These are phyloP conservation scores for Syncephalastrum monosporum DNA, from an alignment of 371 early-diverging fungal species.

Conservation along the genomic window DNA sequence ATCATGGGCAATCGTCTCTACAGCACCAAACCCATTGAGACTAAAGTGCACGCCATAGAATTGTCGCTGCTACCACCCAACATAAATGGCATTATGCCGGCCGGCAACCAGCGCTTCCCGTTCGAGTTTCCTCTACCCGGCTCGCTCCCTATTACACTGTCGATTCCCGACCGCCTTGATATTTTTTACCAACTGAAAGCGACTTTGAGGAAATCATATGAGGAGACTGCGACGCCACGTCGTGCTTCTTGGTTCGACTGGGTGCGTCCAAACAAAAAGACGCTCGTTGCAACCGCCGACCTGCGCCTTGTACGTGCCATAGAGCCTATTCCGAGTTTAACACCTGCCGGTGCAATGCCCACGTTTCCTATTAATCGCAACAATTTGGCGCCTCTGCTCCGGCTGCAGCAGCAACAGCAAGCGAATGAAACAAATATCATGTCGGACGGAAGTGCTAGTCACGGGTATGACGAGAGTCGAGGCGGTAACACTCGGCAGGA, in stretches of 20 bases:
- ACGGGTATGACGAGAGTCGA: too few species aligned
- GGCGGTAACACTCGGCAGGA: too few species aligned
- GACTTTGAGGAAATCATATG: constrained; percentile 8
- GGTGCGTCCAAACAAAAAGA: constrained; percentile 8
- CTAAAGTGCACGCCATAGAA: constrained; percentile 34
- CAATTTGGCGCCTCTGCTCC: neutral
- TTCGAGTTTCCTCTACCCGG: constrained; percentile 46
- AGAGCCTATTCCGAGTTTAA: constrained; percentile 15
- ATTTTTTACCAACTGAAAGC: constrained; percentile 35
- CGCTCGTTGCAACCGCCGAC: constrained; percentile 7
- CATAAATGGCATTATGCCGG: constrained; percentile 38
- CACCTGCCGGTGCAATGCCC: constrained; percentile 3
- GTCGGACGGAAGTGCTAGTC: too few species aligned
- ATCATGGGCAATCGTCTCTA: constrained; percentile 24
- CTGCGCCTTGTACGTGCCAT: constrained; percentile 9
- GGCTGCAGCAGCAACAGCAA: too few species aligned
- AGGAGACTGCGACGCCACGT: neutral
- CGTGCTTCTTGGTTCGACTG: constrained; percentile 9
- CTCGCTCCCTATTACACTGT: constrained; percentile 28
- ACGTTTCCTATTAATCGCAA: constrained; percentile 13
- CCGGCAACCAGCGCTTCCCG: constrained; percentile 43
- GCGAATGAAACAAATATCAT: too few species aligned
- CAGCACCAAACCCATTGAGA: constrained; percentile 27
- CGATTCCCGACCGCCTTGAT: constrained; percentile 30
- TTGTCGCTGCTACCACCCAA: constrained; percentile 40